Percentiles rank a stretch among this genome's conserved stretches.
phyloP scores from a whole-genome alignment of 192 early-diverging fungal genomes.

The Umbelopsis vinacea region DNA sequence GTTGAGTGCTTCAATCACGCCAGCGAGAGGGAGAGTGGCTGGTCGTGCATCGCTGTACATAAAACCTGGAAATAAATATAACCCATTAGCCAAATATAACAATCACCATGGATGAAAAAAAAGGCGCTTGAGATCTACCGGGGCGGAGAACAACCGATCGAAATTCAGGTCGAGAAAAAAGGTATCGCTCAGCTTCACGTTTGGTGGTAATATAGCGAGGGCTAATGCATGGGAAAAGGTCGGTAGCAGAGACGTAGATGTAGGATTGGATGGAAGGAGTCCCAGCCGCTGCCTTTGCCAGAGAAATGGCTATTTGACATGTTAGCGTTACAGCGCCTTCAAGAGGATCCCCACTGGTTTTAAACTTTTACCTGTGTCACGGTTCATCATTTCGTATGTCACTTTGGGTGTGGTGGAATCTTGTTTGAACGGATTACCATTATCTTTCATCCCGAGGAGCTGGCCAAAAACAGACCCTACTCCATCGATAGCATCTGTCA shows the following conservation, averaged over 20 bases:
- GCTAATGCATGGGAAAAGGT: slow-evolving; percentile 64
- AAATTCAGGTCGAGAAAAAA: slow-evolving; percentile 54
- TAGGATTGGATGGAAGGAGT: slow-evolving; percentile 55
- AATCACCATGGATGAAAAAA: not conserved
- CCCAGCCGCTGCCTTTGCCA: slow-evolving; percentile 58
- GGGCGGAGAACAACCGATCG: slow-evolving; percentile 62
- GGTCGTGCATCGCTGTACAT: slow-evolving; percentile 66
- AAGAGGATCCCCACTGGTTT: not conserved
- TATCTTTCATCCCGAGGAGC: slow-evolving; percentile 35
- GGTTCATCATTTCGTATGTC: slow-evolving; percentile 70
- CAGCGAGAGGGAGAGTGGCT: slow-evolving; percentile 61
- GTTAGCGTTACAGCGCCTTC: not conserved
- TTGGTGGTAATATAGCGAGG: slow-evolving; percentile 76
- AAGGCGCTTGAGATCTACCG: slow-evolving; percentile 28
- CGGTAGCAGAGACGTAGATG: slow-evolving; percentile 71
- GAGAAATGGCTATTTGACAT: slow-evolving; percentile 49
- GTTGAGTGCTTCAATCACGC: slow-evolving; percentile 52
- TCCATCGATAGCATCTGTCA: slow-evolving; percentile 41
- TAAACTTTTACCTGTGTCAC: slow-evolving; percentile 63
- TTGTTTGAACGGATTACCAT: slow-evolving; percentile 51
- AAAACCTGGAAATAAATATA: slow-evolving; percentile 43
- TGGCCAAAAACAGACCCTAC: slow-evolving; percentile 23
- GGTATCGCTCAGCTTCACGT: slow-evolving; percentile 66
- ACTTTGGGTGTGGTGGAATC: slow-evolving; percentile 28
- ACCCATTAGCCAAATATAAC: not conserved